Conservation (phyloP, 331 rosid genomes). For the Malus hybrid region DNA sequence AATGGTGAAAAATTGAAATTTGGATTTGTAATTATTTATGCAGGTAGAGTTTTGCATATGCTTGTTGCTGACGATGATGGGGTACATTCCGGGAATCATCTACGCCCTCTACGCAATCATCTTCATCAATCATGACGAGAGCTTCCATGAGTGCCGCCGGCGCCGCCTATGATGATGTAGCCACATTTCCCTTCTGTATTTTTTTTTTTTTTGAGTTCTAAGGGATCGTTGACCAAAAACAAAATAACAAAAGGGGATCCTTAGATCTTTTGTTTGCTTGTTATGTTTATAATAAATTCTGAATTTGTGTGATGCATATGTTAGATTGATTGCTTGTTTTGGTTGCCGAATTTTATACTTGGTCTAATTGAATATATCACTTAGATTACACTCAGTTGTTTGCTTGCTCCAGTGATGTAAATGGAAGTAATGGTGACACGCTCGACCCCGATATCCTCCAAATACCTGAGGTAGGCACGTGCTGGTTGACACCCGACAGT, state of each 20-base stretch:
- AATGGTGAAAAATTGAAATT: not conserved
- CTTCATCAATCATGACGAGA: slow-evolving; percentile 69
- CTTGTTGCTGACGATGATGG: slow-evolving; percentile 69
- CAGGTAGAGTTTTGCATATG: slow-evolving; percentile 84
- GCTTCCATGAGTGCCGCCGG: slow-evolving; percentile 75
- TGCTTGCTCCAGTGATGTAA: no score
- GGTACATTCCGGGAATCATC: slow-evolving; percentile 86
- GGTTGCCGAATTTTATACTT: no score
- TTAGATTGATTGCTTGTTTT: not conserved
- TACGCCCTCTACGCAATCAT: slow-evolving; percentile 85
- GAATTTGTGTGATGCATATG: not conserved
- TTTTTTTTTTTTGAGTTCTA: no score
- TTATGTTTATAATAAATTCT: not conserved
- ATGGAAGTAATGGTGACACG: no score
- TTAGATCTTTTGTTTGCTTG: not conserved
- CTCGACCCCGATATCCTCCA: no score
- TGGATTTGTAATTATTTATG: not conserved
- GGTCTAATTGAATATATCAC: no score
- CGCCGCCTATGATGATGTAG: slow-evolving; percentile 5
- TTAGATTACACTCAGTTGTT: no score
- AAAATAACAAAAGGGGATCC: no score
- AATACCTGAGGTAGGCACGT: no score
- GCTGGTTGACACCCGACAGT: no score
- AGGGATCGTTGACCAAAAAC: no score
- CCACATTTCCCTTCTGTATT: no score